Percentiles rank a stretch among this genome's conserved stretches.
phyloP scores from a whole-genome alignment of 2,329 filamentous ascomycete genomes.

The Phoma sp. region DNA sequence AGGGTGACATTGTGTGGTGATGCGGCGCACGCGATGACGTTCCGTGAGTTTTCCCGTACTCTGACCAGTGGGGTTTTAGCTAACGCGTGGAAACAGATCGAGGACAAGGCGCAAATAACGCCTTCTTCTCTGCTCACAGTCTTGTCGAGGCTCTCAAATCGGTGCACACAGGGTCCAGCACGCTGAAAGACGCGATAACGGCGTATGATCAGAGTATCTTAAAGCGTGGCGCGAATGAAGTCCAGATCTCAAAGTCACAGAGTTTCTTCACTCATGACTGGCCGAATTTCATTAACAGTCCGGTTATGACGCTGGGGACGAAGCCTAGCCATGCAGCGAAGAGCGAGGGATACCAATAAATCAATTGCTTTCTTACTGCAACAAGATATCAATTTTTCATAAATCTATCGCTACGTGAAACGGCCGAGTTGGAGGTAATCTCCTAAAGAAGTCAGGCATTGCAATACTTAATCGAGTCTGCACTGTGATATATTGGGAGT shows the following conservation, averaged over 20 bases:
- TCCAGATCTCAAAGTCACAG: slow-evolving; percentile 41
- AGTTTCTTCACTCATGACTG: slow-evolving; percentile 44
- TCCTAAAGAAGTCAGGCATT: too few relatives aligned
- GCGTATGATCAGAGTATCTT: slow-evolving; percentile 37
- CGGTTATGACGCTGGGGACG: slow-evolving; percentile 39
- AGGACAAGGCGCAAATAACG: slow-evolving; percentile 48
- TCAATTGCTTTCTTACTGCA: neutral
- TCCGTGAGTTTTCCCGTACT: slow-evolving; percentile 27
- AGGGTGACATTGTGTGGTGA: slow-evolving; percentile 47
- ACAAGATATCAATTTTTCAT: slow-evolving; percentile 1
- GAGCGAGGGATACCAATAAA: slow-evolving; percentile 33
- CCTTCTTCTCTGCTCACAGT: slow-evolving; percentile 42
- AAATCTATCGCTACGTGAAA: neutral
- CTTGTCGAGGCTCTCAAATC: slow-evolving; percentile 34
- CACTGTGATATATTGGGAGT: too few relatives aligned
- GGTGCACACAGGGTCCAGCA: slow-evolving; percentile 13
- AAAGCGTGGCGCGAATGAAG: slow-evolving; percentile 38
- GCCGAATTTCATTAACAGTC: slow-evolving; percentile 38
- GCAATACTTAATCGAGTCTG: too few relatives aligned
- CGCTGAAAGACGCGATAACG: slow-evolving; percentile 26
- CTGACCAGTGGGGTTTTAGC: neutral
- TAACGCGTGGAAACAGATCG: slow-evolving; percentile 31
- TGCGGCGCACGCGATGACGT: slow-evolving; percentile 51
- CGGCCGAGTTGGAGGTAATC: too few relatives aligned
- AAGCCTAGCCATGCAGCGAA: slow-evolving; percentile 38